phyloP scores from a whole-genome alignment of 2,329 filamentous ascomycete genomes.

The Penicillium corylophilum region DNA sequence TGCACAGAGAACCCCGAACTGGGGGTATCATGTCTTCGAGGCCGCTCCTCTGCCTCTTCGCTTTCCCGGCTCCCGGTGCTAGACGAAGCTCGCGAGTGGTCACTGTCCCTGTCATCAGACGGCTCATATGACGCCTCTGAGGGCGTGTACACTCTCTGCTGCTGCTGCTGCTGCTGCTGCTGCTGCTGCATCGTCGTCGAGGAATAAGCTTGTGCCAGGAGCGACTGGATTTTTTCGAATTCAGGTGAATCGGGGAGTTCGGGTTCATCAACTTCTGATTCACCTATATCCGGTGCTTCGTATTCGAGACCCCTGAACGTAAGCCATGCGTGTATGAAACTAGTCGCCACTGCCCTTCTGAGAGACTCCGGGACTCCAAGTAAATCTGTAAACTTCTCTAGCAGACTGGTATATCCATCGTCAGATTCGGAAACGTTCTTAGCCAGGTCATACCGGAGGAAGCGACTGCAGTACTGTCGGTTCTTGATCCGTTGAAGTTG shows the following conservation, averaged over 20 bases:
- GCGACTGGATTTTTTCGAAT: background rate
- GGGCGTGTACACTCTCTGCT: no score
- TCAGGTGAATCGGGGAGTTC: background rate
- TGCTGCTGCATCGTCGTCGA: no score
- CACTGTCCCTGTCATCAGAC: background rate
- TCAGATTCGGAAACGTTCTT: background rate
- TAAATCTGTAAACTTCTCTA: background rate
- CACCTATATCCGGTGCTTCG: background rate
- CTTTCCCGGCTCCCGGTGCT: background rate
- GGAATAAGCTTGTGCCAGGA: no score
- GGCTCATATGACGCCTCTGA: background rate
- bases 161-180: no score
- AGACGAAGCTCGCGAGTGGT: background rate
- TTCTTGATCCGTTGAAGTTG: slow-evolving; percentile 24
- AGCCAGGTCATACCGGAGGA: slow-evolving; percentile 17
- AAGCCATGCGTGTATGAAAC: slow-evolving; percentile 1
- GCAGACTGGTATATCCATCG: background rate
- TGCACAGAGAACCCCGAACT: background rate
- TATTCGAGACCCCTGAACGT: background rate
- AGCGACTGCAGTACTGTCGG: background rate
- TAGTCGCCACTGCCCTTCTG: background rate
- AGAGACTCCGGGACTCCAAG: slow-evolving; percentile 1
- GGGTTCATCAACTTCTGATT: no score
- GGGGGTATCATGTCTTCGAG: background rate
- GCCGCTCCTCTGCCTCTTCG: background rate